Percentiles rank a stretch among this genome's conserved stretches.
These are phyloP conservation scores for Aureobasidium sp. DNA, from an alignment of 2,329 filamentous ascomycete species.

Conservation along the genomic window DNA sequence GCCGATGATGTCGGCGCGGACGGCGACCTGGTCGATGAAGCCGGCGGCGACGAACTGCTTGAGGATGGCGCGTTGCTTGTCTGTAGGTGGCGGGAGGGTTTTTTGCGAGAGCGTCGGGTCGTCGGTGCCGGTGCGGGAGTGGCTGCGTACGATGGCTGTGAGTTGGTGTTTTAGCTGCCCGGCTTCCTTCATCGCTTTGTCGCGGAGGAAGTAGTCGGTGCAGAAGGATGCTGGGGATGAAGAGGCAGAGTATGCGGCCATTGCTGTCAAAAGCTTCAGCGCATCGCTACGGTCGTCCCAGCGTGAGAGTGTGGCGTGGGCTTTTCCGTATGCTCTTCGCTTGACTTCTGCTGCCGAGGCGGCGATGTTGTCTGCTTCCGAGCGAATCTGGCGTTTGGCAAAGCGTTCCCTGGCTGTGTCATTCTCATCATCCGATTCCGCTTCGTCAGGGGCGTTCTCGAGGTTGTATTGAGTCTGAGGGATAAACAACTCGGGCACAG, in stretches of 20 bases:
- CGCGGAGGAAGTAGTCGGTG: constrained; percentile 71
- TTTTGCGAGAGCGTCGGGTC: background rate
- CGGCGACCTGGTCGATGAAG: constrained; percentile 89
- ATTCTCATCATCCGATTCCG: constrained; percentile 24
- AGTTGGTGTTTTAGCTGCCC: constrained; percentile 76
- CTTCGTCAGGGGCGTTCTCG: constrained; percentile 33
- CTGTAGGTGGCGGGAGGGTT: constrained; percentile 48
- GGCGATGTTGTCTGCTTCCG: constrained; percentile 59
- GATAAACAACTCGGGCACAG: constrained; percentile 80
- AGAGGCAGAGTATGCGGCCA: constrained; percentile 56
- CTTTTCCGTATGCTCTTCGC: constrained; percentile 57
- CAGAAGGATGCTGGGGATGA: constrained; percentile 53
- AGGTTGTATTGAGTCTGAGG: constrained; percentile 56
- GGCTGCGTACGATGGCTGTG: constrained; percentile 59
- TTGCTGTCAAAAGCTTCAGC: constrained; percentile 83
- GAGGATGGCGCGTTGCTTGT: constrained; percentile 62
- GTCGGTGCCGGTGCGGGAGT: constrained; percentile 13
- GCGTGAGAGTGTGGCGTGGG: constrained; percentile 68
- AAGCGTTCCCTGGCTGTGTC: constrained; percentile 13
- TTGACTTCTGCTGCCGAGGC: constrained; percentile 50
- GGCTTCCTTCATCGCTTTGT: constrained; percentile 80
- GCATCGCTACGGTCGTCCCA: constrained; percentile 79
- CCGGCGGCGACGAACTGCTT: constrained; percentile 89
- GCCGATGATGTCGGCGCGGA: constrained; percentile 71
- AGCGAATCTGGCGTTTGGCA: constrained; percentile 33